Conservation (phyloP, 2,329 filamentous ascomycete genomes). For the Pseudohalonectria lignicola region DNA sequence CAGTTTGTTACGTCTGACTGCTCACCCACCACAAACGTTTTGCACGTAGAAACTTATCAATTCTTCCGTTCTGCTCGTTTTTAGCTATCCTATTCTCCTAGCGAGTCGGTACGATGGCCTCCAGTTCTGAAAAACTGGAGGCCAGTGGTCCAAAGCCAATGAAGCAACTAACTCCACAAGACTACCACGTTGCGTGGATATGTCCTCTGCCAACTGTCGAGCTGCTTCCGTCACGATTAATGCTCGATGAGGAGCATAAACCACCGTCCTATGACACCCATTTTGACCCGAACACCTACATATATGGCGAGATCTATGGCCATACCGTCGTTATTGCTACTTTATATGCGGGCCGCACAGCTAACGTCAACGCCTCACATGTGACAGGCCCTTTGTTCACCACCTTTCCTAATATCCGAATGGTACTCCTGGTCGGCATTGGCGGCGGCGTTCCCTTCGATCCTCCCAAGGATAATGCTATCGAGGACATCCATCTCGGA, state of each 20-base stretch:
- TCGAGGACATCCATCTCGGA: conserved; percentile 3
- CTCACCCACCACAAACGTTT: too few relatives aligned
- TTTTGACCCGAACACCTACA: conserved; percentile 8
- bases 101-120: too few relatives aligned
- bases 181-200: conserved; percentile 10
- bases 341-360: conserved; percentile 2
- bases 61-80: too few relatives aligned
- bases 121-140: too few relatives aligned
- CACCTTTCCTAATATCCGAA: conserved; percentile 8
- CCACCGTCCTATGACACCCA: conserved; percentile 4
- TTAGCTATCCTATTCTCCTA: too few relatives aligned
- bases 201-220: conserved; percentile 5
- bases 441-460: conserved; percentile 5
- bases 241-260: conserved; percentile 9
- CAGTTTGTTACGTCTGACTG: too few relatives aligned
- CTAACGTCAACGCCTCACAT: conserved; percentile 7
- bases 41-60: too few relatives aligned
- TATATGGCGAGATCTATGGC: conserved; percentile 4
- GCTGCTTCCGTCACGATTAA: conserved; percentile 7
- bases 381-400: conserved; percentile 6
- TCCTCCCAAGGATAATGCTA: background rate
- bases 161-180: background rate
- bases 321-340: conserved; percentile 9
- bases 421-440: conserved; percentile 8
- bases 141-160: too few relatives aligned